Evolutionary conservation across 202 grass and related monocot genomes (phyloP).

Genomic region (Schoenoplectus tabernaemontani): DNA sequence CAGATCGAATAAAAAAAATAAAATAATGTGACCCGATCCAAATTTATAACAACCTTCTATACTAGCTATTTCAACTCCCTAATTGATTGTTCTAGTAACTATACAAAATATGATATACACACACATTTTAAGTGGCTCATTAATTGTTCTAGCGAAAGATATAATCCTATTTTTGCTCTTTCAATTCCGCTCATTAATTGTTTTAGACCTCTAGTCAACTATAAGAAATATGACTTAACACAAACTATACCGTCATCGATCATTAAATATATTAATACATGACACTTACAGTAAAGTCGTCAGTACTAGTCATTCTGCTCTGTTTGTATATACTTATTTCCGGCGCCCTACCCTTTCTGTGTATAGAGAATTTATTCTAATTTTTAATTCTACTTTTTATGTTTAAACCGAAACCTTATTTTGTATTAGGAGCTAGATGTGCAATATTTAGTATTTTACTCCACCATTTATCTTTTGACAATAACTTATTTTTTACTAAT

Average conservation of each 20-base stretch:
- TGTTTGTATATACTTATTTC: too few relatives aligned
- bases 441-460: too few relatives aligned
- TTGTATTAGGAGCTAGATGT: too few relatives aligned
- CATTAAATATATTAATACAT: neutral
- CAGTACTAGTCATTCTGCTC: neutral
- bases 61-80: neutral
- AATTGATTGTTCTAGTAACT: slow-evolving; percentile 10
- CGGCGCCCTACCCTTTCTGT: too few relatives aligned
- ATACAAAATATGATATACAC: slow-evolving; percentile 8
- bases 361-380: too few relatives aligned
- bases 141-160: neutral
- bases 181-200: neutral
- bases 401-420: too few relatives aligned
- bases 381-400: too few relatives aligned
- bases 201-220: neutral
- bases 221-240: neutral
- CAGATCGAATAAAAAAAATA: too few relatives aligned
- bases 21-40: too few relatives aligned
- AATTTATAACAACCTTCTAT: neutral
- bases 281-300: neutral
- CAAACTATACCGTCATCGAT: neutral
- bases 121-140: slow-evolving; percentile 1
- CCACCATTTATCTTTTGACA: too few relatives aligned
- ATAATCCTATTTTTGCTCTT: neutral
- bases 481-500: too few relatives aligned